A percentile compares a stretch with the other conserved stretches of the same genome.
Conservation (phyloP, 2,329 filamentous ascomycete genomes). For the Eutypa lata region DNA sequence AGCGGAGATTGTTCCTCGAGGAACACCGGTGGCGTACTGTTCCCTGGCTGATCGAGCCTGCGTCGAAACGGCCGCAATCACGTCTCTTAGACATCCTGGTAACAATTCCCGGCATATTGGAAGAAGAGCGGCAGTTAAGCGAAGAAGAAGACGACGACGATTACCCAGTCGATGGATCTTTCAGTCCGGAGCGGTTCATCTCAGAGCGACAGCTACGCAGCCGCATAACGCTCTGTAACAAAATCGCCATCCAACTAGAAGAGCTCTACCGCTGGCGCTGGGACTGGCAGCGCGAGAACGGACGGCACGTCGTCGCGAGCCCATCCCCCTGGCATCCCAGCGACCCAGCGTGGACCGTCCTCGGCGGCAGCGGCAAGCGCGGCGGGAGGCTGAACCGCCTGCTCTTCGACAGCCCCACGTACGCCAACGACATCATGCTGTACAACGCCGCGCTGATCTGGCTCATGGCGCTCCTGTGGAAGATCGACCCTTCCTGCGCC, state of each 20-base stretch:
- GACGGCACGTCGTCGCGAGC: slow-evolving; percentile 6
- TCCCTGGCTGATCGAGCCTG: slow-evolving; percentile 11
- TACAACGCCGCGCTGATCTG: slow-evolving; percentile 16
- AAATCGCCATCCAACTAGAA: slow-evolving; percentile 8
- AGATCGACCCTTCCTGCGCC: slow-evolving; percentile 8
- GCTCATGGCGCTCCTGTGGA: slow-evolving; percentile 16
- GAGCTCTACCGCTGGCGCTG: slow-evolving; percentile 17
- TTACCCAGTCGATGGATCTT: neutral
- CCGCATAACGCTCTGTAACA: slow-evolving; percentile 3
- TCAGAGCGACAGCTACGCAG: slow-evolving; percentile 2
- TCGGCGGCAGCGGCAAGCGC: neutral
- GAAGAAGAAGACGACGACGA: neutral
- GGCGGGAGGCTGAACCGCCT: slow-evolving; percentile 2
- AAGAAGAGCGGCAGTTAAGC: slow-evolving; percentile 7
- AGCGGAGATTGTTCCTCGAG: slow-evolving; percentile 13
- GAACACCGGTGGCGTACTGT: slow-evolving; percentile 11
- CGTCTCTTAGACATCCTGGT: slow-evolving; percentile 13
- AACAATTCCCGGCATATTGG: slow-evolving; percentile 14
- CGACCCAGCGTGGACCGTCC: neutral
- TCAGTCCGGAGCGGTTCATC: neutral
- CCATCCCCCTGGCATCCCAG: slow-evolving; percentile 1
- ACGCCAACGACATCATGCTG: slow-evolving; percentile 14
- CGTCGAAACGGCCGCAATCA: slow-evolving; percentile 13
- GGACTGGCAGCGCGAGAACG: slow-evolving; percentile 13
- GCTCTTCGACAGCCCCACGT: slow-evolving; percentile 8